These are phyloP conservation scores for Umbelopsis sp. DNA, from an alignment of 192 early-diverging fungal genomes.

Conservation along the genomic window DNA sequence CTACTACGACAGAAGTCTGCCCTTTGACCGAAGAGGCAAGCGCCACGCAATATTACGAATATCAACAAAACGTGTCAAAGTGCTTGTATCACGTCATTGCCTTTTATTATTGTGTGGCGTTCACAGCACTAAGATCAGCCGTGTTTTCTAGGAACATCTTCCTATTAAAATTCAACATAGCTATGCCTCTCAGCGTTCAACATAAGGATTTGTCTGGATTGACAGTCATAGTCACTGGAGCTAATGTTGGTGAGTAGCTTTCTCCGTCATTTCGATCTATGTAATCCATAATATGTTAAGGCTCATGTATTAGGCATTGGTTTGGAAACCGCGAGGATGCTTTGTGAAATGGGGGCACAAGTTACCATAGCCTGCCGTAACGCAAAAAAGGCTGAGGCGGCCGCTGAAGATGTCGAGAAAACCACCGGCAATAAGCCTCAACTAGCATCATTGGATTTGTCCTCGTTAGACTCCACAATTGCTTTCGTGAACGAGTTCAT, in stretches of 20 bases:
- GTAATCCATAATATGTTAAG: neutral
- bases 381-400: neutral
- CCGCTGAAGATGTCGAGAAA: constrained; percentile 13
- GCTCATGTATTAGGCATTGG: constrained; percentile 25
- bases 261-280: neutral
- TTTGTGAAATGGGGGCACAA: constrained; percentile 19
- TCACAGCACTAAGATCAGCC: no score
- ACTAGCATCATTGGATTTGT: constrained; percentile 15
- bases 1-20: no score
- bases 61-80: no score
- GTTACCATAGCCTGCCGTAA: constrained; percentile 35
- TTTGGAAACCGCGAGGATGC: constrained; percentile 28
- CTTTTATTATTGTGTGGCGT: no score
- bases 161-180: no score
- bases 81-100: no score
- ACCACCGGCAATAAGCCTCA: neutral
- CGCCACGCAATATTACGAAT: no score
- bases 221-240: constrained; percentile 31
- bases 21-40: no score
- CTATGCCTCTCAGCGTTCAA: constrained; percentile 7
- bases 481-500: constrained; percentile 34
- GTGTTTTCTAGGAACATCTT: no score
- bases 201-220: constrained; percentile 24
- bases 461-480: constrained; percentile 31
- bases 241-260: constrained; percentile 25